Base-by-base conservation (phyloP, 805 yeast genomes). In the Wickerhamomyces ciferrii region DNA sequence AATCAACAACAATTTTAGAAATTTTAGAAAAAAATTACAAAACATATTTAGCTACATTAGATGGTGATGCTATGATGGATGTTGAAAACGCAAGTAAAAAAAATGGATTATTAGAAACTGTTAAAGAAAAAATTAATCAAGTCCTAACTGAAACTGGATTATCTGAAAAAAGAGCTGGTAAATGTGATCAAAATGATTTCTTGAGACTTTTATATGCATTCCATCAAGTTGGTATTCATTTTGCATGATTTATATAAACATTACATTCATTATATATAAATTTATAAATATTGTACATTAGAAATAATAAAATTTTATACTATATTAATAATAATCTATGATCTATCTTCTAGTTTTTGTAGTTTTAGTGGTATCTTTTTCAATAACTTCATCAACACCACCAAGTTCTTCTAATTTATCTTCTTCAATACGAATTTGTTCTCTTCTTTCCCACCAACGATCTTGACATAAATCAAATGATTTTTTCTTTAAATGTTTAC, bases 391-490 rank as follows among this genome's bases (percentile, higher is more conserved):
- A 17, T 87, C 95, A 50, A 89, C 91, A 48, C 96, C 97, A 42
- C 96, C 96, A 63, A 86, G 60, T 56, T 90, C 96, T 66, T 92
- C 97, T 56, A 87, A 68, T 60, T 82, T 80, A 55, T 92, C 98
- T 68, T 92, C 99, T 43, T 87, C 86, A 37, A 81, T 76, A 62
- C 95, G 83, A 21, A 92, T 83, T 58, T 83, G 92, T 56, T 92
- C 98, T 69, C 97, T 82, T 70, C 98, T 85, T 63, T 92, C 98
- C 98, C 98, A 92, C 94, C 96, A 92, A 69, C 99, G 80, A 54
- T 85, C 92, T 66, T 91, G 96, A 63, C 94, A 85, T 50, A 92
- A 68, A 51, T 90, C 97, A 61, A 92, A 92, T 0, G 97, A 84
- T 39, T 87, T 85, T 46, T 84, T 83, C 69, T 92, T 91, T 65